phyloP scores from a whole-genome alignment of 495 filamentous ascomycete genomes.

The Aspergillus carlsbadensis region DNA sequence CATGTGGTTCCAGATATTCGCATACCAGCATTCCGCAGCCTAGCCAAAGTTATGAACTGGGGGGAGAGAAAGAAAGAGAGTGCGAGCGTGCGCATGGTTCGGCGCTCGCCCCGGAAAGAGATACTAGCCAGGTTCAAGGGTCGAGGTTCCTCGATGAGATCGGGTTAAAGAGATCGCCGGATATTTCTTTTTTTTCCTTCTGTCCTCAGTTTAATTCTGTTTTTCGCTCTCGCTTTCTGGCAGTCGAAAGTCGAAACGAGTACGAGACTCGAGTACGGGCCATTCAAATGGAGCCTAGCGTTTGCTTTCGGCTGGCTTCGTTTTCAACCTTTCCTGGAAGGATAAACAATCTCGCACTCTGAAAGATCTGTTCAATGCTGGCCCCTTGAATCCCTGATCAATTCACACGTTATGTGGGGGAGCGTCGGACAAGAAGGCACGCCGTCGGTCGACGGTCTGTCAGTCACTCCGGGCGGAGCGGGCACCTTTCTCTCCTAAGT shows the following conservation, averaged over 20 bases:
- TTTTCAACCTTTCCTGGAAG: not conserved
- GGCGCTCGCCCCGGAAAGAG: not conserved
- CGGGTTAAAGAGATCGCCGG: not conserved
- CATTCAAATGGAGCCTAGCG: constrained; percentile 5
- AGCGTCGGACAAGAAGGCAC: constrained; percentile 2
- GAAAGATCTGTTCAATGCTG: not conserved
- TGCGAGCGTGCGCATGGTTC: not conserved
- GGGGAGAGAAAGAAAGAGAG: not conserved
- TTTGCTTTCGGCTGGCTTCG: not conserved
- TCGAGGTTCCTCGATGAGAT: not conserved
- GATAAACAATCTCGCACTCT: not conserved
- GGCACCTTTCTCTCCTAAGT: not conserved
- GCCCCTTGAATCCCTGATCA: constrained; percentile 7
- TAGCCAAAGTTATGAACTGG: not conserved
- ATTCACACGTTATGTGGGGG: constrained; percentile 17
- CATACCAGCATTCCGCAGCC: constrained; percentile 9
- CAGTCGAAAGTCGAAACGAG: constrained; percentile 5
- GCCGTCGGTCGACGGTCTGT: not conserved
- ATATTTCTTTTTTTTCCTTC: constrained; percentile 1
- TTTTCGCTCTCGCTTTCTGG: constrained; percentile 8
- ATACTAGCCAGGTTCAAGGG: not conserved
- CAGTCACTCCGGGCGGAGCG: not conserved
- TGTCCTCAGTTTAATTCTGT: constrained; percentile 4
- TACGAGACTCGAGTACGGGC: constrained; percentile 10
- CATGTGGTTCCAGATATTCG: constrained; percentile 25